Conservation (phyloP, 352 stramenopile species). For the Pythium sp. region DNA sequence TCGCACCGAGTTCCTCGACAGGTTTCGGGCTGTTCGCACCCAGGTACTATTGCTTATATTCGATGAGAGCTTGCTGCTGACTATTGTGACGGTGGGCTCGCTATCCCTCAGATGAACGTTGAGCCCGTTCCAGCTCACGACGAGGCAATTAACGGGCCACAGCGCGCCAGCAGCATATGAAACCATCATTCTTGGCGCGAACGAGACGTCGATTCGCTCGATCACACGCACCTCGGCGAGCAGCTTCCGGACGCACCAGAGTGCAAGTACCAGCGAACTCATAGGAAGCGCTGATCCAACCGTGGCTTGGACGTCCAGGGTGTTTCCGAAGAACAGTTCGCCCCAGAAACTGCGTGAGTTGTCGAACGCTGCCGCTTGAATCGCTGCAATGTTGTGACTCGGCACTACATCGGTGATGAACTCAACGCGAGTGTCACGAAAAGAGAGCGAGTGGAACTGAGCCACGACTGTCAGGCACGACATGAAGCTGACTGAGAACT, state of each 20-base stretch:
- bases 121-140: conserved; percentile 10
- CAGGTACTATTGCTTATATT: neutral
- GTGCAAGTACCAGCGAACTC: neutral
- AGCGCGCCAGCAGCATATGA: conserved; percentile 16
- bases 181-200: conserved; percentile 3
- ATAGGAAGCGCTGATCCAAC: neutral
- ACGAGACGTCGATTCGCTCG: conserved; percentile 7
- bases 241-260: neutral
- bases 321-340: conserved; percentile 1
- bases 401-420: conserved; percentile 1
- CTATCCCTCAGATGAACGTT: neutral
- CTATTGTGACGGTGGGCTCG: neutral
- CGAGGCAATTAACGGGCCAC: conserved; percentile 17
- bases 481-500: conserved; percentile 26
- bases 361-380: conserved; percentile 5
- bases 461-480: conserved; percentile 14
- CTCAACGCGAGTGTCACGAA: conserved; percentile 10
- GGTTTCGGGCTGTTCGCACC: neutral
- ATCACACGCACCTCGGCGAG: neutral
- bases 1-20: neutral
- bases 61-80: conserved; percentile 2
- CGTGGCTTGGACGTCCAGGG: conserved; percentile 6
- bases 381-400: neutral
- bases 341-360: conserved; percentile 4
- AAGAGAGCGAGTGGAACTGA: conserved; percentile 12